Evolutionary conservation across 257 asterid genomes (phyloP).

Genomic region (Solanum ahanhuiri): DNA sequence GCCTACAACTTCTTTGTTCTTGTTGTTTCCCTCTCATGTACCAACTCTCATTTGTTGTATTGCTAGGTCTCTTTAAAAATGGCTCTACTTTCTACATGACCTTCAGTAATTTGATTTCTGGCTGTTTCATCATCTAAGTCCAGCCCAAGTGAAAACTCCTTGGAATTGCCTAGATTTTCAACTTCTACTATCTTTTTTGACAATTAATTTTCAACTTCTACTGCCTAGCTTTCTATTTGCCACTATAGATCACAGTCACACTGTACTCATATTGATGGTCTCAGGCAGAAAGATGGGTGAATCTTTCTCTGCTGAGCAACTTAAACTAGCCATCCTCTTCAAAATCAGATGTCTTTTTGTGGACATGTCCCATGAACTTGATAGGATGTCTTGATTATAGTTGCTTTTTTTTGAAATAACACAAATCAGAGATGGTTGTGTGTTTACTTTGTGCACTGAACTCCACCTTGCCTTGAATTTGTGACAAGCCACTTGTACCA

Average conservation of each 20-base stretch:
- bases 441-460: neutral
- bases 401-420: neutral
- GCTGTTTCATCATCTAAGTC: neutral
- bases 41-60: neutral
- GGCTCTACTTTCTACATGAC: neutral
- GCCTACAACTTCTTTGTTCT: neutral
- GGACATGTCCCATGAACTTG: neutral
- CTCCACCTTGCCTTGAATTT: neutral
- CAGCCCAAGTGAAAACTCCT: neutral
- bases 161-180: neutral
- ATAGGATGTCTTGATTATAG: neutral
- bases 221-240: neutral
- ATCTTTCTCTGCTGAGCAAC: neutral
- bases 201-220: neutral
- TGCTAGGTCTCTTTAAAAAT: neutral
- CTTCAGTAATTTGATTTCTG: neutral
- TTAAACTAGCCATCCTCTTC: neutral
- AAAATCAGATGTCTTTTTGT: neutral
- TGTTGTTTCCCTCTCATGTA: neutral
- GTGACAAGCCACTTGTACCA: neutral
- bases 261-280: neutral
- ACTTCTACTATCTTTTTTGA: neutral
- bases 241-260: neutral
- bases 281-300: neutral
- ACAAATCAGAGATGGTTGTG: neutral